A percentile compares a stretch with the other conserved stretches of the same genome.
Evolutionary conservation across 2,329 filamentous ascomycete species (phyloP).

Genomic region (Fusarium begoniae): DNA sequence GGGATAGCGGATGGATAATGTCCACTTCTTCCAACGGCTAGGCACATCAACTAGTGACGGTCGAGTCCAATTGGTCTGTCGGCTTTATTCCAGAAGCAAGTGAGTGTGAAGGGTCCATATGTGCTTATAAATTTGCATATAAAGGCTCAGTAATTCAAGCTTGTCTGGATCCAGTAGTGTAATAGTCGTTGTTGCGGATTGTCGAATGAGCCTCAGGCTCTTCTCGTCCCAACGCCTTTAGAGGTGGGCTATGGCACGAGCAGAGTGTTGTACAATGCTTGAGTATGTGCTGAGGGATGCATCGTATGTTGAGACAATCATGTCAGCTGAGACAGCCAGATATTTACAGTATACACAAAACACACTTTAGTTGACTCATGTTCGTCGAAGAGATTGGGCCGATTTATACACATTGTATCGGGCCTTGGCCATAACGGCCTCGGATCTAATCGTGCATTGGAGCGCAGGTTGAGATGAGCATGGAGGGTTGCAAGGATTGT

Average conservation of each 20-base stretch:
- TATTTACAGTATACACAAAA: background rate
- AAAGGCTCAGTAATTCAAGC: background rate
- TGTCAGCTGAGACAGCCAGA: background rate
- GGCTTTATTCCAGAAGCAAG: constrained; percentile 26
- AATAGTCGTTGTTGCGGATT: background rate
- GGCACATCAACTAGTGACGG: constrained; percentile 10
- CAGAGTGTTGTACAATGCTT: constrained; percentile 19
- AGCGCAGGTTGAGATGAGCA: constrained; percentile 20
- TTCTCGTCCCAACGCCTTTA: constrained; percentile 8
- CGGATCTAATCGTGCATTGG: constrained; percentile 30
- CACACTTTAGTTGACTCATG: background rate
- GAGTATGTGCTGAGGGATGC: constrained; percentile 4
- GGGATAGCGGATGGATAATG: constrained; percentile 9
- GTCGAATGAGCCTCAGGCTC: background rate
- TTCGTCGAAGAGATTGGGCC: background rate
- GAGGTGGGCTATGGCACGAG: constrained; percentile 8
- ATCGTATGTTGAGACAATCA: constrained; percentile 7
- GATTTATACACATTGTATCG: background rate
- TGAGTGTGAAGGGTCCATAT: background rate
- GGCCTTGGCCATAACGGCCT: constrained; percentile 8
- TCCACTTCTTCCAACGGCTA: constrained; percentile 26
- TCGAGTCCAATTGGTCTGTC: constrained; percentile 6
- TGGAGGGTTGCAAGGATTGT: constrained; percentile 32
- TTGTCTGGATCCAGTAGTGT: background rate
- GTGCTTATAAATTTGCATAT: background rate